These are phyloP conservation scores for Zalaria sp. DNA, from an alignment of 2,329 filamentous ascomycete genomes.

Conservation along the genomic window DNA sequence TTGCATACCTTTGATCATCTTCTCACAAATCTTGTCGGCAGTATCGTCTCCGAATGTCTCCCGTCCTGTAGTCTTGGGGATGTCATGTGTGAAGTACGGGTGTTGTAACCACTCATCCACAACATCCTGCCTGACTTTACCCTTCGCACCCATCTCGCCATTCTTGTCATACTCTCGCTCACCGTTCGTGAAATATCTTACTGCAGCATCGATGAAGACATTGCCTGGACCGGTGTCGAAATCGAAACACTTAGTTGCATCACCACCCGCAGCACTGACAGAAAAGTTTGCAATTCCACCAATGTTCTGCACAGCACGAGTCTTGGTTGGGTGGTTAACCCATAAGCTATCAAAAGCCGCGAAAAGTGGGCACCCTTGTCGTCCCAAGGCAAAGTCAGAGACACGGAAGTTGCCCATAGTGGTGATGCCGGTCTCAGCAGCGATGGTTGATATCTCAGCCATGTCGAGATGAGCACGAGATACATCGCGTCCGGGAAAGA, in stretches of 20 bases:
- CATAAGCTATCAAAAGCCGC: constrained; percentile 11
- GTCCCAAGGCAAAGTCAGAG: constrained; percentile 11
- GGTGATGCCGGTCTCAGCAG: constrained; percentile 13
- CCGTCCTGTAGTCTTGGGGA: constrained; percentile 12
- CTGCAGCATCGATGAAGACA: constrained; percentile 12
- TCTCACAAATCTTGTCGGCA: constrained; percentile 9
- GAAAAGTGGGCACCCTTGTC: constrained; percentile 13
- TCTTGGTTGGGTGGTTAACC: constrained; percentile 9
- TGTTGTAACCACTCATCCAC: constrained; percentile 9
- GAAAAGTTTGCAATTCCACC: constrained; percentile 14
- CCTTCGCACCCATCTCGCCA: constrained; percentile 9
- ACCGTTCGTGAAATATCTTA: constrained; percentile 13
- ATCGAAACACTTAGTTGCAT: constrained; percentile 3
- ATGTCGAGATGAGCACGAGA: constrained; percentile 10
- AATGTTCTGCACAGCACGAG: constrained; percentile 12
- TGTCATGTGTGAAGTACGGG: constrained; percentile 9
- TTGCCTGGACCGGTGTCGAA: constrained; percentile 13
- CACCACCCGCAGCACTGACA: constrained; percentile 10
- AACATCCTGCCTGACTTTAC: constrained; percentile 9
- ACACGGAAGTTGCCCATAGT: constrained; percentile 12
- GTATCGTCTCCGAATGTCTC: constrained; percentile 10
- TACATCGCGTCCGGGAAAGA: constrained; percentile 9
- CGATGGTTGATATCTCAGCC: constrained; percentile 11
- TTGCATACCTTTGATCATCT: constrained; percentile 4
- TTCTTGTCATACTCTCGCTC: constrained; percentile 9